Conservation (phyloP, 192 early-diverging fungal genomes). For the Martensiomyces pterosporus region DNA sequence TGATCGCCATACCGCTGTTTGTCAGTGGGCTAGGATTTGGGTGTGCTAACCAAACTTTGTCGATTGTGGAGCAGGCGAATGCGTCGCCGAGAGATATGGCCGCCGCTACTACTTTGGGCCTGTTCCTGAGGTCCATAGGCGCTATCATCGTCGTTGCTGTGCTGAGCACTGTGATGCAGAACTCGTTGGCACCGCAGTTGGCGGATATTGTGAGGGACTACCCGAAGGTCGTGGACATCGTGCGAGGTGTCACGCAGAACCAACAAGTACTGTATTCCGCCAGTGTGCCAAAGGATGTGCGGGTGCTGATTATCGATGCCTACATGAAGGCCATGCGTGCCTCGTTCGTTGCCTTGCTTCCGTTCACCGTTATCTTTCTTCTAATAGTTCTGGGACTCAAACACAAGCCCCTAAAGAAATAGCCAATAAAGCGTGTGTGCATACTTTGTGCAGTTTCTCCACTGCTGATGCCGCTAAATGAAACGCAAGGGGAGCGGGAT, state of each 20-base stretch:
- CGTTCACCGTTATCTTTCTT: not conserved
- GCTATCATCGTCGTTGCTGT: not conserved
- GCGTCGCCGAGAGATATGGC: not conserved
- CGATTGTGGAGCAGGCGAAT: conserved; percentile 4
- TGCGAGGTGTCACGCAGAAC: not conserved
- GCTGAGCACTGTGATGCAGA: not conserved
- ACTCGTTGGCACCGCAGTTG: not conserved
- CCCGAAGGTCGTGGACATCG: not conserved
- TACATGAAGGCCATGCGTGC: not conserved
- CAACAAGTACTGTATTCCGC: not conserved
- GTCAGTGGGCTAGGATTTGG: not conserved
- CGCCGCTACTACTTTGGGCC: not conserved
- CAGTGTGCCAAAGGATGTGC: not conserved
- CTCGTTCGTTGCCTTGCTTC: not conserved
- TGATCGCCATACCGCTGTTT: not conserved
- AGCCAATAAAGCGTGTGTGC: no score
- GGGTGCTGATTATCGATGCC: not conserved
- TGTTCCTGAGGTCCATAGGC: not conserved
- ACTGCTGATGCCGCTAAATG: no score
- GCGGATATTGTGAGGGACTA: not conserved
- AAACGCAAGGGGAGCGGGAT: no score
- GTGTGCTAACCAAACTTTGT: not conserved
- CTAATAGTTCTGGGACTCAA: not conserved
- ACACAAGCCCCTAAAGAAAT: not conserved
- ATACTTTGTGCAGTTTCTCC: no score